Evolutionary conservation across 2,329 filamentous ascomycete species (phyloP), one percentile per base, ranked within the genome.

Genomic region (Didymella lethalis): DNA sequence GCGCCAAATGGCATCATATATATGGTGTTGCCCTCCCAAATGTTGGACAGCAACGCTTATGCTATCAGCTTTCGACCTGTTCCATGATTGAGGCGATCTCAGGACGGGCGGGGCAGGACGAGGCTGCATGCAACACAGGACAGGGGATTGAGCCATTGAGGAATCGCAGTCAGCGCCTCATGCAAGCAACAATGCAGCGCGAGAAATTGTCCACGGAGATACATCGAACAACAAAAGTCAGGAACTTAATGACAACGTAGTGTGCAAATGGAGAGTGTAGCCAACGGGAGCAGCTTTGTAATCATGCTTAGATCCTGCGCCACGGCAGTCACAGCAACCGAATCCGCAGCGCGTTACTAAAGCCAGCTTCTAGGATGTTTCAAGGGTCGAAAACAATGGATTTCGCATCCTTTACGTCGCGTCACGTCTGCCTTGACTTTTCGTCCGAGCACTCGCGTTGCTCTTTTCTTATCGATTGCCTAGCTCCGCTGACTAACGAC

Each of bases 111-210:
- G 54, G 53, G 58, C 34, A 40, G 45, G 23, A 44, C 25, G 20
- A 57, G 50, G 54, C 53, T 59, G 44, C 45, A 51, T 25, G 48
- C 48, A 48, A 52, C 52, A 46, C 48, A 31, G n/a, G 56, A 50
- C 59, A 52, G 57, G 32, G 52, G 28, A 58, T 46, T 28, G 47
- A 23, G 14, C 20, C 41, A 32, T 20, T 51, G 18, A 51, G 40
- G 6, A 7, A 16, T 18, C 20, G 6, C 38, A 11, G 5, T 47
- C 12, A 18, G 43, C 32, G 20, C 16, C 18, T 46, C 29, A 36
- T n/a, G 16, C 18, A 18, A 29, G 32, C 41, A 26, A 26, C 40
- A 7, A 38, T 38, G n/a, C 25, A 43, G 31, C 29, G 16, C 38
- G 11, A 16, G 29, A 25, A 32, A 11, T 29, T 14, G 3, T 31